phyloP scores from a whole-genome alignment of 2,329 filamentous ascomycete species.

The Rhinocladiella mackenziei region DNA sequence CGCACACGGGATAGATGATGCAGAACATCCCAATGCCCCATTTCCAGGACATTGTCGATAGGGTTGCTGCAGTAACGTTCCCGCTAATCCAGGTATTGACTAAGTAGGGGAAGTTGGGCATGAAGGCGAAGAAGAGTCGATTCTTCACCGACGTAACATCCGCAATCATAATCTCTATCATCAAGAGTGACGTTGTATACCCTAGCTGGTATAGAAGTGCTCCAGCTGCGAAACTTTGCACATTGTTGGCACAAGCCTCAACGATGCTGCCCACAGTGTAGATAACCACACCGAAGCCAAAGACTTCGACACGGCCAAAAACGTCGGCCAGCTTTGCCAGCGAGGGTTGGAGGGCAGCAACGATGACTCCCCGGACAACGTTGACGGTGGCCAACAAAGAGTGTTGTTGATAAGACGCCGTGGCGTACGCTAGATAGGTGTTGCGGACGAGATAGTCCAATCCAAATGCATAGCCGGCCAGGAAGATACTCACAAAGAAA shows the following conservation, averaged over 20 bases:
- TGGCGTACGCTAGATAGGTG: too few relatives aligned
- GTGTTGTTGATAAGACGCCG: constrained; percentile 49
- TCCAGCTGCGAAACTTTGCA: constrained; percentile 54
- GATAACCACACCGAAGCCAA: constrained; percentile 52
- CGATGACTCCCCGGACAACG: constrained; percentile 55
- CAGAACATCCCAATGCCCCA: constrained; percentile 63
- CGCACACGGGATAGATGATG: constrained; percentile 50
- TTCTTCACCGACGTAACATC: constrained; percentile 60
- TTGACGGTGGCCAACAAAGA: constrained; percentile 56
- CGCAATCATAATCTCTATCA: constrained; percentile 60
- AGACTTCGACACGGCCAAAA: constrained; percentile 58
- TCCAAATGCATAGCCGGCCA: too few relatives aligned
- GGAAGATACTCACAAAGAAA: too few relatives aligned
- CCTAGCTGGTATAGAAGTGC: constrained; percentile 59
- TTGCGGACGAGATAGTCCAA: too few relatives aligned
- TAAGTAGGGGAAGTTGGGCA: constrained; percentile 55
- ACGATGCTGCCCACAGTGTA: constrained; percentile 55
- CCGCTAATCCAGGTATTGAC: constrained; percentile 62
- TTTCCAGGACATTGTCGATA: constrained; percentile 50
- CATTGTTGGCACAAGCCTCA: constrained; percentile 48
- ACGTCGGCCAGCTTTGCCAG: constrained; percentile 60
- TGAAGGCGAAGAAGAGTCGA: constrained; percentile 60
- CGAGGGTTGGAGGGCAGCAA: constrained; percentile 54
- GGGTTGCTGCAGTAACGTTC: constrained; percentile 50
- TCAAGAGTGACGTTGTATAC: constrained; percentile 57